Percentiles rank a stretch among this genome's conserved stretches.
These are phyloP conservation scores for Zygosaccharomyces pseudobailii DNA, from an alignment of 1,139 yeast genomes.

Conservation along the genomic window DNA sequence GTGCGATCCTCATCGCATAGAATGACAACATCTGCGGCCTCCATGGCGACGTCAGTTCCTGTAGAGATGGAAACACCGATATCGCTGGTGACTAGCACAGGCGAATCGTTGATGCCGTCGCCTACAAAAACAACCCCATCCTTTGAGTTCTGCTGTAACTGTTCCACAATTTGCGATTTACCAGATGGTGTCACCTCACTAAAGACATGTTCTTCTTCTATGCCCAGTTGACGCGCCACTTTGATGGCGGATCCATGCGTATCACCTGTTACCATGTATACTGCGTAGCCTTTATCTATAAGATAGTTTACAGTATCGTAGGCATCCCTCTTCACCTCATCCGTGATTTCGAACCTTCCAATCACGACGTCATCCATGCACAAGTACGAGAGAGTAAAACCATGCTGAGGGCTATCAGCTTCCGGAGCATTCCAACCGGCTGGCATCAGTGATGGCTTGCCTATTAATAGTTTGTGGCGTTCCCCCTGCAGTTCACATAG, in stretches of 20 bases:
- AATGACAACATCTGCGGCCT: conserved; percentile 93
- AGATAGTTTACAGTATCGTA: conserved; percentile 54
- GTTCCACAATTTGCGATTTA: conserved; percentile 62
- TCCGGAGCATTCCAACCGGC: conserved; percentile 18
- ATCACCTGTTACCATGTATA: conserved; percentile 95
- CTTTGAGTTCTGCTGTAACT: conserved; percentile 44
- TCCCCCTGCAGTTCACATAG: conserved; percentile 20
- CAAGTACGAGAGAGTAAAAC: conserved; percentile 38
- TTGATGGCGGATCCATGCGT: conserved; percentile 55
- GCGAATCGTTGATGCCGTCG: conserved; percentile 96
- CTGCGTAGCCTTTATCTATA: conserved; percentile 49
- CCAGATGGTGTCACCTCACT: conserved; percentile 75
- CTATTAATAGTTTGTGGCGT: conserved; percentile 44
- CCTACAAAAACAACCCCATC: conserved; percentile 78
- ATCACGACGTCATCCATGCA: conserved; percentile 51
- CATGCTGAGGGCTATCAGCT: conserved; percentile 21
- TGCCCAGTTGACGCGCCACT: conserved; percentile 65
- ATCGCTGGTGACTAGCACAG: conserved; percentile 85
- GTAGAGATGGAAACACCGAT: conserved; percentile 88
- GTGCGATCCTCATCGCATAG: conserved; percentile 30
- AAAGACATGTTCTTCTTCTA: conserved; percentile 59
- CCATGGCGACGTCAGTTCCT: conserved; percentile 94
- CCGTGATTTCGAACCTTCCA: conserved; percentile 66
- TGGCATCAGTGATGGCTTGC: conserved; percentile 49
- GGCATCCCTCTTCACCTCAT: conserved; percentile 67